These are phyloP conservation scores for Coemansia sp. DNA, from an alignment of 192 early-diverging fungal species.

Conservation along the genomic window DNA sequence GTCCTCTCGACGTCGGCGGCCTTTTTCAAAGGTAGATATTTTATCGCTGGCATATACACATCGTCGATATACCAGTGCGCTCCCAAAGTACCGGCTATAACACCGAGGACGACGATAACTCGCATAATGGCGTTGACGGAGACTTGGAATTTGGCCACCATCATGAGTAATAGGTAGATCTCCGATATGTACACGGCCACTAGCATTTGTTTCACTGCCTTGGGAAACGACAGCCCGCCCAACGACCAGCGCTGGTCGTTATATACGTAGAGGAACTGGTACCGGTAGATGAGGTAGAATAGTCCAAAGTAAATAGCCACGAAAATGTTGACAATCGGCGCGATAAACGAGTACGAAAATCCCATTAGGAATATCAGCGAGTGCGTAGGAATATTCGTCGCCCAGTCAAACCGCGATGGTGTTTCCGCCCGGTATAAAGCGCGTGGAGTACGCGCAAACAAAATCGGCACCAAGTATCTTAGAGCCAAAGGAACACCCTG, in stretches of 20 bases:
- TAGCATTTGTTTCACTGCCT: conserved; percentile 66
- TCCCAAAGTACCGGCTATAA: conserved; percentile 57
- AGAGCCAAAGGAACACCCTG: conserved; percentile 71
- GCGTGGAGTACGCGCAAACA: conserved; percentile 79
- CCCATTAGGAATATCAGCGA: conserved; percentile 77
- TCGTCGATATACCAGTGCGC: conserved; percentile 60
- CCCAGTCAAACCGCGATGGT: conserved; percentile 63
- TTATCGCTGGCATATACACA: conserved; percentile 62
- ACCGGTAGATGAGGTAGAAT: conserved; percentile 75
- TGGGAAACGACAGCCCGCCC: conserved; percentile 70
- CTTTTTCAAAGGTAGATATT: conserved; percentile 53
- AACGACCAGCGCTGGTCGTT: conserved; percentile 60
- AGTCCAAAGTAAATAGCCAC: conserved; percentile 77
- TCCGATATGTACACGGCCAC: conserved; percentile 77
- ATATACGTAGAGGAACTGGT: conserved; percentile 85
- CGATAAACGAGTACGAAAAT: conserved; percentile 77
- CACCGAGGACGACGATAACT: conserved; percentile 52
- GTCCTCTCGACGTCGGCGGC: conserved; percentile 35
- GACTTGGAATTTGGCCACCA: conserved; percentile 60
- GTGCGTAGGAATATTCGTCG: conserved; percentile 68
- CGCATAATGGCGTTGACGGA: conserved; percentile 55
- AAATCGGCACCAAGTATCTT: conserved; percentile 59
- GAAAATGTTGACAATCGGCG: conserved; percentile 85
- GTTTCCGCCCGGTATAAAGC: conserved; percentile 61
- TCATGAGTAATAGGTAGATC: conserved; percentile 76